A percentile compares a stretch with the other conserved stretches of the same genome.
Evolutionary conservation across 768 basidiomycete species (phyloP).

Genomic region (Tylopilus vinaceipallidus): DNA sequence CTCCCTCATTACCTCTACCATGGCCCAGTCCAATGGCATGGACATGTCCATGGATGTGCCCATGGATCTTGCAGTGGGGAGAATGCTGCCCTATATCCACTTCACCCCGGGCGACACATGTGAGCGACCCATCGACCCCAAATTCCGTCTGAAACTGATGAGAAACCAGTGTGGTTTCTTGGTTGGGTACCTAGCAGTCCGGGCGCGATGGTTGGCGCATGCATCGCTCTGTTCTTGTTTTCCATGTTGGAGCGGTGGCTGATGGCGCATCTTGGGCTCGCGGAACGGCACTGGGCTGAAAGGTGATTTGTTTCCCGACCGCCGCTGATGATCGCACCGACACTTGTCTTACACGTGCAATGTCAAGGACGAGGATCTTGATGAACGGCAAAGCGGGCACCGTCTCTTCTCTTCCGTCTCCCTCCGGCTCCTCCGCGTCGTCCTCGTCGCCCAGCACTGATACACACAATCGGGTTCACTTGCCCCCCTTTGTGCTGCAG

Average conservation of each 20-base stretch:
- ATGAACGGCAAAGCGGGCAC: slow-evolving; percentile 28
- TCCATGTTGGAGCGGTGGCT: slow-evolving; percentile 75
- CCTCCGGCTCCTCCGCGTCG: not conserved
- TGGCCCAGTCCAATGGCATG: slow-evolving; percentile 49
- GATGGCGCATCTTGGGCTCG: slow-evolving; percentile 51
- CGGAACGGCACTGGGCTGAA: slow-evolving; percentile 55
- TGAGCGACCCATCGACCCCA: slow-evolving; percentile 27
- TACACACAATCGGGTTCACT: slow-evolving; percentile 15
- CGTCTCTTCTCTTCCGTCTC: slow-evolving; percentile 2
- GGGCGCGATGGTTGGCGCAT: slow-evolving; percentile 72
- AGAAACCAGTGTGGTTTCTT: slow-evolving; percentile 44
- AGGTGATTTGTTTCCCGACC: slow-evolving; percentile 36
- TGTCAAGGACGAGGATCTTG: slow-evolving; percentile 32
- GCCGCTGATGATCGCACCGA: not conserved
- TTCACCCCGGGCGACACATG: slow-evolving; percentile 58
- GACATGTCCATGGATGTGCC: slow-evolving; percentile 54
- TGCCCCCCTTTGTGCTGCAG: slow-evolving; percentile 56
- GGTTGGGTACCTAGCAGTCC: slow-evolving; percentile 70
- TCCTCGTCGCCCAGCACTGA: not conserved
- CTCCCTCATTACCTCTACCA: not conserved
- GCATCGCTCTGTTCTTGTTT: slow-evolving; percentile 74
- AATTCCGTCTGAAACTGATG: slow-evolving; percentile 2
- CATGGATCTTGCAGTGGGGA: slow-evolving; percentile 45
- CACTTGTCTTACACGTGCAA: not conserved
- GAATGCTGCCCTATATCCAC: slow-evolving; percentile 62